Percentiles rank a stretch among this genome's conserved stretches.
These are phyloP conservation scores for Panicum virgatum DNA, from an alignment of 202 grass and related monocot species.

Conservation along the genomic window DNA sequence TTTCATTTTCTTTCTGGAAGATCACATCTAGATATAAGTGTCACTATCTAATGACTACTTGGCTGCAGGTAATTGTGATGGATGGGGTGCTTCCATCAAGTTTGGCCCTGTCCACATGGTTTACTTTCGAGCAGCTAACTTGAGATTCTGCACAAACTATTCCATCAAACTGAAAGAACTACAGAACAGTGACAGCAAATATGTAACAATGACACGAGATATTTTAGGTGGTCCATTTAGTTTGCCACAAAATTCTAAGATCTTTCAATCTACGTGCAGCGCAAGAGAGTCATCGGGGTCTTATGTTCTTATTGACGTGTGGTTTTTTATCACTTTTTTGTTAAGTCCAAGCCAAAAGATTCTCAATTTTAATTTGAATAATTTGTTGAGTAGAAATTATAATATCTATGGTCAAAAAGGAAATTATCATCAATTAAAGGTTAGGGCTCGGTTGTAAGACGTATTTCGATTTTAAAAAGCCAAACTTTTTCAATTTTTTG, in stretches of 20 bases:
- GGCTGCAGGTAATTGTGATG: not conserved
- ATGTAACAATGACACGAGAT: conserved; percentile 12
- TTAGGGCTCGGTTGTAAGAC: not conserved
- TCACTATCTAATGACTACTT: not conserved
- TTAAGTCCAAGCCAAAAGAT: not conserved
- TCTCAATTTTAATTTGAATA: not conserved
- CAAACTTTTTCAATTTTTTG: not conserved
- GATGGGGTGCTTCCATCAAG: not conserved
- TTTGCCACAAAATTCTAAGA: not conserved
- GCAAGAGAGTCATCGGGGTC: not conserved
- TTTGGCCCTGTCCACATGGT: not conserved
- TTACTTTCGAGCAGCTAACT: not conserved
- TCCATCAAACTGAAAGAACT: not conserved
- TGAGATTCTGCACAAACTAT: not conserved
- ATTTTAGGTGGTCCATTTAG: conserved; percentile 22
- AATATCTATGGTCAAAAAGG: not conserved
- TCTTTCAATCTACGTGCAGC: not conserved
- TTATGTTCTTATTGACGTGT: not conserved
- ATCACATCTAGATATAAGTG: not conserved
- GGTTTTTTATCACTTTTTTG: not conserved
- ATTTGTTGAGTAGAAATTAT: not conserved
- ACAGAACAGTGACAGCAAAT: conserved; percentile 4
- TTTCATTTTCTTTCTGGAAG: not conserved
- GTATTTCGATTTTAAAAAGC: not conserved
- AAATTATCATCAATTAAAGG: no score